Conservation (phyloP, 345 rosid species). For the Passiflora organensis region DNA sequence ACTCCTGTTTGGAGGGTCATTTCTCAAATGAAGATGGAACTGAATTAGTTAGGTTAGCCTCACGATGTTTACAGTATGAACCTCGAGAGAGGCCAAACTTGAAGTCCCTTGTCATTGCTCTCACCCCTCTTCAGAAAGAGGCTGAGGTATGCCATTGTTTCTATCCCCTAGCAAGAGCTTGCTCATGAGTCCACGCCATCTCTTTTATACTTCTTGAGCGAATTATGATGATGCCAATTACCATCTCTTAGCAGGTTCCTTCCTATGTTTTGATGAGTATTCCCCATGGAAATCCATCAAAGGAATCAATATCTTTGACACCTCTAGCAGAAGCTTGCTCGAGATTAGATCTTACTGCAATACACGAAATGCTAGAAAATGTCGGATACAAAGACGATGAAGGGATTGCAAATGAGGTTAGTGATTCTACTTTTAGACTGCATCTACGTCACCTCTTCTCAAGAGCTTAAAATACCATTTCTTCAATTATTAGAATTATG, state of each 20-base stretch:
- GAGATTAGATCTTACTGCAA: slow-evolving; percentile 71
- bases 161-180: slow-evolving; percentile 1
- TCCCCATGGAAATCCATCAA: slow-evolving; percentile 50
- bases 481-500: too few species aligned
- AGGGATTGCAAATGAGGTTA: slow-evolving; percentile 78
- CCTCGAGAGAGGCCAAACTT: slow-evolving; percentile 95
- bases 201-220: neutral
- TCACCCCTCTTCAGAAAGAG: slow-evolving; percentile 76
- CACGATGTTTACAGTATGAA: slow-evolving; percentile 85
- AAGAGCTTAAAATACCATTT: too few species aligned
- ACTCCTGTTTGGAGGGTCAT: slow-evolving; percentile 92
- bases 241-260: slow-evolving; percentile 46
- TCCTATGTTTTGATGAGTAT: slow-evolving; percentile 65
- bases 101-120: slow-evolving; percentile 71
- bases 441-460: too few species aligned
- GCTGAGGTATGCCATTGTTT: slow-evolving; percentile 46
- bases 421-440: slow-evolving; percentile 1
- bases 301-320: slow-evolving; percentile 44
- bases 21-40: slow-evolving; percentile 94
- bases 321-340: slow-evolving; percentile 83
- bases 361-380: slow-evolving; percentile 71
- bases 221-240: neutral
- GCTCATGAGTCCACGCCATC: neutral
- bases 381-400: slow-evolving; percentile 77
- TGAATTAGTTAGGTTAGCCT: slow-evolving; percentile 74